These are phyloP conservation scores for Microbotryum scabiosae DNA, from an alignment of 1,284 basidiomycete species.

Conservation along the genomic window DNA sequence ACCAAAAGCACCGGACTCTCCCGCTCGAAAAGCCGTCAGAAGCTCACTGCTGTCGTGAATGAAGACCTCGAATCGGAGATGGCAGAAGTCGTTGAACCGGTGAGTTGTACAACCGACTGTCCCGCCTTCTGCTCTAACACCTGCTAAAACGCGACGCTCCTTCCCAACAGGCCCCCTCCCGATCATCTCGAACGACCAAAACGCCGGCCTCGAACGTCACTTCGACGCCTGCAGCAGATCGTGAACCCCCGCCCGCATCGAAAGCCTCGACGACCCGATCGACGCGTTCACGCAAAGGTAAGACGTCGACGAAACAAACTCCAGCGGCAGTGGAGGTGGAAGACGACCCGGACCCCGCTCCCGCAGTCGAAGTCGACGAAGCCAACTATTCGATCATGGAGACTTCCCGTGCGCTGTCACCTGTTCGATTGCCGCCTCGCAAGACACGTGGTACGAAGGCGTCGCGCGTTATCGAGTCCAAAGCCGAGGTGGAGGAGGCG, in stretches of 20 bases:
- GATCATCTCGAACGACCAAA: neutral
- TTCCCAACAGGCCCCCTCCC: too few species aligned
- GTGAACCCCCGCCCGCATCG: too few species aligned
- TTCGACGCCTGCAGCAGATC: too few species aligned
- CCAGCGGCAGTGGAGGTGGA: too few species aligned
- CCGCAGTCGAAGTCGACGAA: neutral
- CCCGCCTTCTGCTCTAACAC: neutral
- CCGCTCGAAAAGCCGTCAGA: slow-evolving; percentile 1
- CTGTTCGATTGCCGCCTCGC: neutral
- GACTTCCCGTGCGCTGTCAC: neutral
- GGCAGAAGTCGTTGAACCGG: neutral
- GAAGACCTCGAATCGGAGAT: neutral
- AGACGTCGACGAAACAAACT: too few species aligned
- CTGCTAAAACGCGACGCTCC: too few species aligned
- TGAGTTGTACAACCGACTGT: neutral
- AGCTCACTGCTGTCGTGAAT: neutral
- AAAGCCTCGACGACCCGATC: too few species aligned
- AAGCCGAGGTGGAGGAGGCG: neutral
- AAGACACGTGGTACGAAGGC: slow-evolving; percentile 11
- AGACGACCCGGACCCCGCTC: too few species aligned
- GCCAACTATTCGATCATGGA: neutral
- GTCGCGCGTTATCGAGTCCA: neutral
- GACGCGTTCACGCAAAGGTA: too few species aligned
- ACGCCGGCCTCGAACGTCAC: neutral
- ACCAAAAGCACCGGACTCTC: neutral